Evolutionary conservation across 2,329 filamentous ascomycete species (phyloP).

Genomic region (Nothophaeocryptopus gaeumannii): DNA sequence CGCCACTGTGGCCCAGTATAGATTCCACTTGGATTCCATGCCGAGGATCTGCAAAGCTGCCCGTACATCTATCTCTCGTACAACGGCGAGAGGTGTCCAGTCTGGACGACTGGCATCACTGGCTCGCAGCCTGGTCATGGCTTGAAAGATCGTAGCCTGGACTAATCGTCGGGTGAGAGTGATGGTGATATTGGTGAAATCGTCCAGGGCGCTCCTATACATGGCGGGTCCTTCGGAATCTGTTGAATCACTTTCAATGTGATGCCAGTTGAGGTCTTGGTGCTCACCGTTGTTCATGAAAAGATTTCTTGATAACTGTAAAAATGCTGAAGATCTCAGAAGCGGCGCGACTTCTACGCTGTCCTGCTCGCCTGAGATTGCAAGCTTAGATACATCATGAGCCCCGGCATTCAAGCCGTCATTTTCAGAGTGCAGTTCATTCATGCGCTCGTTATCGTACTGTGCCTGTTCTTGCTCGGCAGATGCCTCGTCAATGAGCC

Average conservation of each 20-base stretch:
- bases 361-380: not conserved
- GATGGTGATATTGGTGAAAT: slow-evolving; percentile 67
- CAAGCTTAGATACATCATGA: slow-evolving; percentile 4
- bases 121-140: slow-evolving; percentile 65
- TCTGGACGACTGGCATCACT: slow-evolving; percentile 29
- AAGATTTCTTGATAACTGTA: slow-evolving; percentile 61
- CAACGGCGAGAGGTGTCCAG: slow-evolving; percentile 23
- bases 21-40: slow-evolving; percentile 45
- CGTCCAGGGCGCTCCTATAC: slow-evolving; percentile 70
- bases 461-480: slow-evolving; percentile 33
- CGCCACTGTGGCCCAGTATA: slow-evolving; percentile 54
- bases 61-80: slow-evolving; percentile 48
- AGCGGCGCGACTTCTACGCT: slow-evolving; percentile 42
- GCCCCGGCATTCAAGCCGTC: not conserved
- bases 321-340: slow-evolving; percentile 59
- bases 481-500: slow-evolving; percentile 57
- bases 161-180: slow-evolving; percentile 69
- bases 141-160: slow-evolving; percentile 66
- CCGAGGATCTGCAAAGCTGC: slow-evolving; percentile 55
- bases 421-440: not conserved
- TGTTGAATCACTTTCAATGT: slow-evolving; percentile 45
- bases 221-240: slow-evolving; percentile 61
- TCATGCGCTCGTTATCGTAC: not conserved
- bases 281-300: slow-evolving; percentile 70
- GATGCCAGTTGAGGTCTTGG: slow-evolving; percentile 65